Percentiles rank a stretch among this genome's conserved stretches.
Evolutionary conservation across 2,329 filamentous ascomycete species (phyloP).

Genomic region (Fusarium sulawesiense): DNA sequence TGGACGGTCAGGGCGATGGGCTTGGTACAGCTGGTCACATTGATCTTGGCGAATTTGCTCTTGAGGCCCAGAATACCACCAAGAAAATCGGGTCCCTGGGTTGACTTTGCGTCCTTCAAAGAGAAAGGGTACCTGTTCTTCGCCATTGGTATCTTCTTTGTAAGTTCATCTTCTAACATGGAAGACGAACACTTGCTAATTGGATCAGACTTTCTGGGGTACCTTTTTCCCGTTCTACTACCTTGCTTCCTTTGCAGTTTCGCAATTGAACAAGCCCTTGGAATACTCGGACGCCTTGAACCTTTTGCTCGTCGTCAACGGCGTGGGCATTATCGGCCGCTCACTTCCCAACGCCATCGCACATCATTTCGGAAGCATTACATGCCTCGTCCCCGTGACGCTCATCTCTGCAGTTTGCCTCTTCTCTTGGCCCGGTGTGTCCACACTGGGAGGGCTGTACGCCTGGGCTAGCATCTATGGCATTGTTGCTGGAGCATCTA

Average conservation of each 20-base stretch:
- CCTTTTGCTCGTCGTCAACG: conserved; percentile 6
- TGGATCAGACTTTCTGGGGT: not conserved
- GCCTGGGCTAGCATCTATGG: conserved; percentile 58
- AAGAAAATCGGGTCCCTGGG: conserved; percentile 10
- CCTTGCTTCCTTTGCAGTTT: conserved; percentile 4
- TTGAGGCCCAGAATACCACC: conserved; percentile 48
- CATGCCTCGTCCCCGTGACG: conserved; percentile 58
- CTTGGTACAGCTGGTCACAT: conserved; percentile 58
- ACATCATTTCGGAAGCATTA: conserved; percentile 61
- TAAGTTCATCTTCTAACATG: not conserved
- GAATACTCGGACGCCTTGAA: not conserved
- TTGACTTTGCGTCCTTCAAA: conserved; percentile 10
- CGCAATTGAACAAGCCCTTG: not conserved
- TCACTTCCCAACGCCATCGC: conserved; percentile 8
- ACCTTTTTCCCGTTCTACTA: conserved; percentile 20
- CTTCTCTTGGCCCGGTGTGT: conserved; percentile 49
- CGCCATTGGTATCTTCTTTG: conserved; percentile 13
- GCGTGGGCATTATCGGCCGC: not conserved
- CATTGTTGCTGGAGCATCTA: conserved; percentile 60
- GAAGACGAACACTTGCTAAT: not conserved
- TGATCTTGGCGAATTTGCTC: conserved; percentile 52
- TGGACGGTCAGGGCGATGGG: conserved; percentile 65
- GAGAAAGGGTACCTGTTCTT: conserved; percentile 10
- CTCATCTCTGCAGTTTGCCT: conserved; percentile 40
- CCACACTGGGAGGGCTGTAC: conserved; percentile 41